These are phyloP conservation scores for Posidonia australis DNA, from an alignment of 106 monocot species.

Conservation along the genomic window DNA sequence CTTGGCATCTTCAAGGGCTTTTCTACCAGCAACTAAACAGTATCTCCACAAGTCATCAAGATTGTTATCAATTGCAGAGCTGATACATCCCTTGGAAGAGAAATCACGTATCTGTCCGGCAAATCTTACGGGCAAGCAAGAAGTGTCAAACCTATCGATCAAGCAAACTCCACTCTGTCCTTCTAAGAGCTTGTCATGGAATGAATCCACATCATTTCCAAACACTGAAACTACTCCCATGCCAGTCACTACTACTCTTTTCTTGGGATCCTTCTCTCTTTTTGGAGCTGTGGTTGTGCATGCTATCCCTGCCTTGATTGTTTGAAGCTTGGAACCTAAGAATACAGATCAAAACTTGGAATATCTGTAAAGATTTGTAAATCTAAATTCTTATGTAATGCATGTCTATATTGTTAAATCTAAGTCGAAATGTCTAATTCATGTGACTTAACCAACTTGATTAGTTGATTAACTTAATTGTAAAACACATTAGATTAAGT, in stretches of 20 bases:
- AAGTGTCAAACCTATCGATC: conserved; percentile 31
- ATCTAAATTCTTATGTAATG: no score
- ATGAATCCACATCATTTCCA: conserved; percentile 22
- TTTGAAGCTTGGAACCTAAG: no score
- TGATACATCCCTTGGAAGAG: conserved; percentile 14
- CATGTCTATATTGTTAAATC: no score
- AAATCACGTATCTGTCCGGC: conserved; percentile 20
- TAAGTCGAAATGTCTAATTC: no score
- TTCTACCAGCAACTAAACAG: conserved; percentile 28
- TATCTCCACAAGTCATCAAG: conserved; percentile 33
- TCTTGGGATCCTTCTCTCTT: conserved; percentile 32
- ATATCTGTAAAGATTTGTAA: no score
- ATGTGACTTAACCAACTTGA: no score
- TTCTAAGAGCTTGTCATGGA: conserved; percentile 26
- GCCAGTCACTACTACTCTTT: conserved; percentile 29
- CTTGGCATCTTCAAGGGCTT: conserved; percentile 20
- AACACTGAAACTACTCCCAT: conserved; percentile 33
- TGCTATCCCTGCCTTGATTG: no score
- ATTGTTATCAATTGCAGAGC: conserved; percentile 5
- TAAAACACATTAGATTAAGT: no score
- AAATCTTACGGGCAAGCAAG: conserved; percentile 16
- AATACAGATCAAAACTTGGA: no score
- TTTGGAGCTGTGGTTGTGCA: conserved; percentile 8
- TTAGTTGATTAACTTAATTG: no score
- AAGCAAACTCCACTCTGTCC: conserved; percentile 21